phyloP scores from a whole-genome alignment of 139 green algal genomes.

The Auxenochlorella pyrenoidosa region DNA sequence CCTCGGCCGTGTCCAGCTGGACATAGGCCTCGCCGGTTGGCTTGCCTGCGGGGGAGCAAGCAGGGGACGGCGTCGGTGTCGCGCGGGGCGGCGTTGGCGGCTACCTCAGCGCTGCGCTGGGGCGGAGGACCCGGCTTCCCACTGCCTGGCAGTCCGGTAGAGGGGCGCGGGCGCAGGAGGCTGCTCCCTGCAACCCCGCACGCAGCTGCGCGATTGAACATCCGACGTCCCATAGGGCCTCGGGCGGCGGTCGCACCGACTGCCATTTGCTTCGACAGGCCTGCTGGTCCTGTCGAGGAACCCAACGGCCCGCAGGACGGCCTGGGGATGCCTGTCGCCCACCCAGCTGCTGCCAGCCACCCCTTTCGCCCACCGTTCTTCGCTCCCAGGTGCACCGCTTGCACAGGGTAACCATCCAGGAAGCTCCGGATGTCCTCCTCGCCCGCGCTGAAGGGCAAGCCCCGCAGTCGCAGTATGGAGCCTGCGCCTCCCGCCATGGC shows the following conservation, averaged over 20 bases:
- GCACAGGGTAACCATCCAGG: conserved; percentile 54
- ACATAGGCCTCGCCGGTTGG: conserved; percentile 82
- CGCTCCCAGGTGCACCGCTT: conserved; percentile 35
- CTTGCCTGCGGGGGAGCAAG: conserved; percentile 53
- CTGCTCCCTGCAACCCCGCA: no score
- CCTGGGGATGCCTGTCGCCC: neutral
- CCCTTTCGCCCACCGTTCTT: neutral
- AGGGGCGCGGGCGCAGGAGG: no score
- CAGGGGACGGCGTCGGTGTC: neutral
- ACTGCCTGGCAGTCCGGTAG: no score
- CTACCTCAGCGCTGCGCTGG: neutral
- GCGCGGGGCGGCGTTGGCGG: neutral
- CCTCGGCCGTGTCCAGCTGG: conserved; percentile 55
- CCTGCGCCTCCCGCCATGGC: neutral
- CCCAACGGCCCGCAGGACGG: neutral
- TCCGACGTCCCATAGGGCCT: neutral
- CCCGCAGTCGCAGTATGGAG: conserved; percentile 55
- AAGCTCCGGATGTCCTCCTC: conserved; percentile 66
- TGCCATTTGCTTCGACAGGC: no score
- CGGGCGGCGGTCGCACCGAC: no score
- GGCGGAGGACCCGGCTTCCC: no score
- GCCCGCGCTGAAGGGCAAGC: conserved; percentile 56
- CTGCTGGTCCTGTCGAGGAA: neutral
- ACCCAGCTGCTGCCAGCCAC: neutral
- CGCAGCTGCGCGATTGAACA: neutral